Conservation (phyloP, 345 rosid species). For the Eucalyptus erythrocorys region DNA sequence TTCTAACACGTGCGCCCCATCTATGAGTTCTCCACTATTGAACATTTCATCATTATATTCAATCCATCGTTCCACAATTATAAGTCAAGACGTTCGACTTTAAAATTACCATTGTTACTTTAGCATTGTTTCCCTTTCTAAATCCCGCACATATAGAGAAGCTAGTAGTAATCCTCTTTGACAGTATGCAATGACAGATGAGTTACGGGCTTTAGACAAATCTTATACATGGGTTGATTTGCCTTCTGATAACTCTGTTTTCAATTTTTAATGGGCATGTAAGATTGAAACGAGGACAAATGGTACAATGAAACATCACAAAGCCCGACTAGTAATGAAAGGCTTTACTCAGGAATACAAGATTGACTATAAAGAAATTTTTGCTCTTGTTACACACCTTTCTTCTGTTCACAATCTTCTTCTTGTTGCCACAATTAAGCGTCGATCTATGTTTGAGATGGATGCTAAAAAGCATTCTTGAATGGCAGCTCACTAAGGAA, state of each 20-base stretch:
- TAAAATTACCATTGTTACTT: neutral
- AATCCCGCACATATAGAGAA: neutral
- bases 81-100: neutral
- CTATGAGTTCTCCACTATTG: neutral
- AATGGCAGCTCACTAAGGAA: neutral
- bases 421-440: too few species aligned
- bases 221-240: neutral
- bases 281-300: neutral
- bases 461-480: neutral
- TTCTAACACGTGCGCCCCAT: neutral
- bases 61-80: fast-evolving
- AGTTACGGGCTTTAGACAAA: neutral
- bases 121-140: neutral
- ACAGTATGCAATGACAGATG: neutral
- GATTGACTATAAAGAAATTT: neutral
- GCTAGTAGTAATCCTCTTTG: neutral
- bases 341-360: neutral
- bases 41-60: neutral
- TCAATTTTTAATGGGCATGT: neutral
- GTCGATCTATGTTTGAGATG: too few species aligned
- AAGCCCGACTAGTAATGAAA: neutral
- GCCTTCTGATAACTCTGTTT: neutral
- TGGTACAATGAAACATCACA: neutral
- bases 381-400: neutral
- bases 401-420: neutral